Conservation (phyloP, 2,329 filamentous ascomycete species). For the Cordyceps militaris region DNA sequence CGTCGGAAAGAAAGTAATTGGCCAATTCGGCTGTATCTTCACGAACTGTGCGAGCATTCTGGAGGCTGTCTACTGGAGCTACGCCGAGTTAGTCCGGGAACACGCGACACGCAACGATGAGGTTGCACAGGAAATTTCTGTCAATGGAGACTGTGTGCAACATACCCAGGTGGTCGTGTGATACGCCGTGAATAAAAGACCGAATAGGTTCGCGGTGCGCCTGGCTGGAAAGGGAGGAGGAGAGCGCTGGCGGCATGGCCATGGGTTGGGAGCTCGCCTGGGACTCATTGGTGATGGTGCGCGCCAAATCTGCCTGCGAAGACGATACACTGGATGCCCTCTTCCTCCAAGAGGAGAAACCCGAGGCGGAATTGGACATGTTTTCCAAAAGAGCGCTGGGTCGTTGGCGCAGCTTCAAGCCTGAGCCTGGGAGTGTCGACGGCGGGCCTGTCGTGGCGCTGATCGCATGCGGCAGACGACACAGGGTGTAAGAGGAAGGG, state of each 20-base stretch:
- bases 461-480: constrained; percentile 3
- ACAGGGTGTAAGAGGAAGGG: neutral
- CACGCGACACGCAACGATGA: neutral
- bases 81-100: constrained; percentile 1
- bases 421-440: neutral
- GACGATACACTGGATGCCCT: constrained; percentile 31
- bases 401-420: neutral
- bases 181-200: constrained; percentile 63
- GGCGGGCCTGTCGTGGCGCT: neutral
- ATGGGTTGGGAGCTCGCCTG: constrained; percentile 18
- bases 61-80: constrained; percentile 58
- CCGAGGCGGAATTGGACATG: constrained; percentile 42
- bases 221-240: constrained; percentile 31
- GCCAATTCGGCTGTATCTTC: constrained; percentile 85
- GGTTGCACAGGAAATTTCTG: neutral
- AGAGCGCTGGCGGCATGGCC: constrained; percentile 24
- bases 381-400: neutral
- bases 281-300: constrained; percentile 15
- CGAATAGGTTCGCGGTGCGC: constrained; percentile 58
- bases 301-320: constrained; percentile 25
- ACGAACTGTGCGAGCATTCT: constrained; percentile 72
- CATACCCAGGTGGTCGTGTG: constrained; percentile 52
- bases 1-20: constrained; percentile 68
- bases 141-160: constrained; percentile 10
- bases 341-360: constrained; percentile 43